Base-by-base conservation (phyloP, 2,329 filamentous ascomycete genomes). In the Hypoxylon sp. region DNA sequence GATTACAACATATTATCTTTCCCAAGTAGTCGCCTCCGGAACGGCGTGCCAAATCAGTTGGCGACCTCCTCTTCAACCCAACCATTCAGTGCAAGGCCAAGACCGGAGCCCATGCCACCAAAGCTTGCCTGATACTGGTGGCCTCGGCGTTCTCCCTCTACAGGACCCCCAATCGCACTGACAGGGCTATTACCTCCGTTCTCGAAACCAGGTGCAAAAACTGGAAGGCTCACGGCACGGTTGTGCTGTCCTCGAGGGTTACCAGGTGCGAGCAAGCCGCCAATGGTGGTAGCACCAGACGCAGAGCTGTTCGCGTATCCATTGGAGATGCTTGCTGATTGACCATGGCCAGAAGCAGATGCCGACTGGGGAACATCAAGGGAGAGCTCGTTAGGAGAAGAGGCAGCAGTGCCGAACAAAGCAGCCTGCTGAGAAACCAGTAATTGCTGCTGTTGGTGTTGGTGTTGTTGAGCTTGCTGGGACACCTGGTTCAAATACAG, bases 401-500 rank as follows among this genome's bases (percentile, higher is more conserved):
- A 87, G 26, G 88, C 86, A 29, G 90, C 90, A 68, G 91, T 91
- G 70, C 91, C 92, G 78, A 95, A 97, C 71, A 97, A 85, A 6
- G 92, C 90, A 50, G 91, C 90, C 80, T 97, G 94, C 77, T 96
- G 93, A 35, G 89, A 90, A 62, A 88, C 87, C 73, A 94, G 86
- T 44, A 89, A 87, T 70, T 92, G 89, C 59, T 92, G 88, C 71
- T 94, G 90, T 72, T 93, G 91, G 33, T 91, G 88, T 69, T 94
- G 92, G 72, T 94, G 92, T 53, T 89, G 87, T 71, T 93, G 91
- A 14, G 88, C 87, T 76, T 92, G 89, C 69, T 91, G 88, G 22
- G 90, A 90, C 29, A 95, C 88, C 77, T 97, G 94, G 80, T 91
- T 95, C 66, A 98, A 87, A 79, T 98, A 98, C 89, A 98, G 90